Evolutionary conservation across 2,329 filamentous ascomycete genomes (phyloP), one percentile per base, ranked within the genome.

Genomic region (Phoma sp.): DNA sequence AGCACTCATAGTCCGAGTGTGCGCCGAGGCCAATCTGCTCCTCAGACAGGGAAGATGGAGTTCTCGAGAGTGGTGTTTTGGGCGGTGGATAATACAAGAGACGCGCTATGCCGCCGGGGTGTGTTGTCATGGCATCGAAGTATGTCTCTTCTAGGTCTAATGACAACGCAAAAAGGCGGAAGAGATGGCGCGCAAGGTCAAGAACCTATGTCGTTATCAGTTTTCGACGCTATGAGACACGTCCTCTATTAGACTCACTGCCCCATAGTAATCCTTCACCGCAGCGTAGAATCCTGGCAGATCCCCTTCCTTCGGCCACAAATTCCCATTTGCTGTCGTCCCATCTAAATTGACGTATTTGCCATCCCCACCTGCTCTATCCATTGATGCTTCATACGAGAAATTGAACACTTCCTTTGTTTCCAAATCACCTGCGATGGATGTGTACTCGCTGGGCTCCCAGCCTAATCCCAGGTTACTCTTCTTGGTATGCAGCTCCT

Each of bases 391-490:
- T 59, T 78, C 77, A 48, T 80, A 79, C 6, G 74, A 72, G 62
- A 73, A 78, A 43, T 78, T 78, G 62, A 77, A 78, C 2, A 69
- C 74, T 47, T 78, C 74, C 50, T 78, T 78, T 0, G 72, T 73
- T 60, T 79, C 76, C 14, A 69, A 59, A 28, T 72, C 73, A 11
- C 75, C 74, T 11, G 76, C 76, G 15, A 77, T 69, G 9, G 71
- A 75, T 0, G 76, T 77, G 46, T 71, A 76, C 37, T 75, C 73
- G 25, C 72, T 69, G 3, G 76, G 76, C 55, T 78, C 76, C 68
- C 71, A 79, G 1, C 76, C 77, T 28, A 76, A 68, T 28, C 77
- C 73, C 34, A 76, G 69, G 7, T 71, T 68, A 17, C 71, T 76
- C 37, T 76, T 60, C 50, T 72, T 72, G 33, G 78, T 68, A 51